Evolutionary conservation across 805 yeast species (phyloP), one percentile per base, ranked within the genome.

Genomic region (Kluyveromyces siamensis): DNA sequence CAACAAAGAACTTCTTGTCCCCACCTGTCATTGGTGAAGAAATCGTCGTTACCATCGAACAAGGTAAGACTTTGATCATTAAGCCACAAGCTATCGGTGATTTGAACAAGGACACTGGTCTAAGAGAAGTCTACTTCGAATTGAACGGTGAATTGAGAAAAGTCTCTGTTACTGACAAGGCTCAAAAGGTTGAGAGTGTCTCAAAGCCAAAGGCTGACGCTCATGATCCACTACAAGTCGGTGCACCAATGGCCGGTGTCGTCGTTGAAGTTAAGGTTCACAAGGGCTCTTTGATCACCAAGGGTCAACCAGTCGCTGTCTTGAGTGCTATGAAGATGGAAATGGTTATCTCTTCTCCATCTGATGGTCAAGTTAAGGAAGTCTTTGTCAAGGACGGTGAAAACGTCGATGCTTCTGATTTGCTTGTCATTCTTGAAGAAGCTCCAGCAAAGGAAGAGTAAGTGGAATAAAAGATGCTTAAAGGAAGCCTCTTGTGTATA

Each of bases 201-300:
- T 73, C 91, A 33, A 83, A 96, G 66, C 87, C 91, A 57, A 93
- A 91, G 77, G 98, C 97, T 49, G 88, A 85, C 58, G 75, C 84
- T 16, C 83, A 80, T 64, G 86, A 87, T 68, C 87, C 95, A 51
- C 84, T 83, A 63, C 96, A 93, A 59, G 83, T 93, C 54, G 98
- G 98, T 59, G 95, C 99, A 6, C 99, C 99, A 71, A 91, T 91
- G 98, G 95, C 98, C 40, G 99, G 99, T 74, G 97, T 90, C 55
- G 87, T 91, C 53, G 87, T 91, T 55, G 99, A 93, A 72, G 86
- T 90, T 48, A 87, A 95, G 65, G 88, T 89, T 54, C 87, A 88
- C 74, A 79, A 80, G 57, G 96, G 95, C 52, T 77, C 82, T 47
- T 84, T 84, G 55, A 96, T 93, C 56, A 88, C 87, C 79, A 91